Evolutionary conservation across 2,329 filamentous ascomycete genomes (phyloP).

Genomic region (Gnomoniopsis smithogilvyi): DNA sequence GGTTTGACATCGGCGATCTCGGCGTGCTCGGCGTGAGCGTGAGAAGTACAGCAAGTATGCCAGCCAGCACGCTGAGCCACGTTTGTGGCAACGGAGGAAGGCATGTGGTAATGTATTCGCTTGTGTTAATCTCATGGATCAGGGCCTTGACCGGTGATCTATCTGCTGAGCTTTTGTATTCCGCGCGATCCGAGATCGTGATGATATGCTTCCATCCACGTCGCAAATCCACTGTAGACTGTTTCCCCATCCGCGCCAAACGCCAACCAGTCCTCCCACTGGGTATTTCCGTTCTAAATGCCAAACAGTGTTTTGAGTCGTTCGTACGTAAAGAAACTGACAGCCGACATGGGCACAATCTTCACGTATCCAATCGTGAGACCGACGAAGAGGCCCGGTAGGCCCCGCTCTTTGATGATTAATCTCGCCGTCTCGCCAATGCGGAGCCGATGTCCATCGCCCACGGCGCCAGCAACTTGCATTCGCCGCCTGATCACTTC

Average conservation of each 20-base stretch:
- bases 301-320: constrained; percentile 61
- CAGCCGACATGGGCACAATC: constrained; percentile 82
- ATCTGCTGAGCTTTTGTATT: neutral
- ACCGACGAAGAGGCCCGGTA: constrained; percentile 85
- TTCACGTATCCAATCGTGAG: constrained; percentile 95
- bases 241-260: constrained; percentile 9
- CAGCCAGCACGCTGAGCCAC: neutral
- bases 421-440: constrained; percentile 74
- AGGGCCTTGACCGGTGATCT: neutral
- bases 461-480: constrained; percentile 94
- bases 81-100: neutral
- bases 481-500: constrained; percentile 90
- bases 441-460: constrained; percentile 75
- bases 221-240: constrained; percentile 11
- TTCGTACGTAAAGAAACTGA: constrained; percentile 65
- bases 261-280: neutral
- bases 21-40: neutral
- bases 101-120: neutral
- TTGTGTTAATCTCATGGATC: neutral
- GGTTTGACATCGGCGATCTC: neutral
- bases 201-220: constrained; percentile 1
- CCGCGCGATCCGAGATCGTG: neutral
- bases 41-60: neutral
- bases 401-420: constrained; percentile 73
- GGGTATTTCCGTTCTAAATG: constrained; percentile 46